Evolutionary conservation across 352 stramenopile species (phyloP).

Genomic region (Phytophthora parvispora): DNA sequence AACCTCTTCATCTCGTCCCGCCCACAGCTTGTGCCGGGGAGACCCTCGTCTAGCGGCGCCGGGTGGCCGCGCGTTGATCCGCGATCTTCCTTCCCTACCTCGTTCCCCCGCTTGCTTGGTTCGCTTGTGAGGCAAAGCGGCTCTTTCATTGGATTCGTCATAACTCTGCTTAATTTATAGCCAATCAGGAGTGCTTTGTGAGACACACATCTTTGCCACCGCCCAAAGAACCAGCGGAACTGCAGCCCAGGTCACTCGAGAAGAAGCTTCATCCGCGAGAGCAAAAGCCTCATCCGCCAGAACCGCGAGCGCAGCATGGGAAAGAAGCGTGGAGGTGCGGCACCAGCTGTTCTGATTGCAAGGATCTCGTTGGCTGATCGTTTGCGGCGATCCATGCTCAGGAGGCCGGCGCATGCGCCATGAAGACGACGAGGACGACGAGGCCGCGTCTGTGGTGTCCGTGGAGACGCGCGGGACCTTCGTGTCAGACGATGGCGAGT

Average conservation of each 20-base stretch:
- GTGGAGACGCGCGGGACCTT: constrained; percentile 74
- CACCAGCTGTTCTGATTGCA: not conserved
- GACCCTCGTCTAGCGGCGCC: not conserved
- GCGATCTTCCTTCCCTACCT: constrained; percentile 34
- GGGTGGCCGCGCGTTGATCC: not conserved
- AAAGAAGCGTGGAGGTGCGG: constrained; percentile 74
- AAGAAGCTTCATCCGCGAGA: too few relatives aligned
- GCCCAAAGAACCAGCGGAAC: constrained; percentile 8
- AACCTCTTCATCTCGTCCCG: not conserved
- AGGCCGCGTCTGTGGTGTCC: constrained; percentile 73
- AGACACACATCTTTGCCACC: constrained; percentile 15
- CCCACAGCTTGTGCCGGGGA: not conserved
- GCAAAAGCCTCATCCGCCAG: too few relatives aligned
- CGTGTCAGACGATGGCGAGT: constrained; percentile 71
- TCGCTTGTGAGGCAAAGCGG: not conserved
- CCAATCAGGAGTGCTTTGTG: not conserved
- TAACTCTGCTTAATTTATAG: not conserved
- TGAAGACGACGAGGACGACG: constrained; percentile 79
- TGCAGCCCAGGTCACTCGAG: constrained; percentile 8
- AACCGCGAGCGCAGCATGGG: constrained; percentile 48
- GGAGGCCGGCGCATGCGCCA: constrained; percentile 69
- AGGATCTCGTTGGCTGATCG: constrained; percentile 9
- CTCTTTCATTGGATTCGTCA: not conserved
- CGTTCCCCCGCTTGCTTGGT: not conserved
- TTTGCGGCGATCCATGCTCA: constrained; percentile 15